Conservation (phyloP, 768 basidiomycete genomes). For the Amanita phalloides region DNA sequence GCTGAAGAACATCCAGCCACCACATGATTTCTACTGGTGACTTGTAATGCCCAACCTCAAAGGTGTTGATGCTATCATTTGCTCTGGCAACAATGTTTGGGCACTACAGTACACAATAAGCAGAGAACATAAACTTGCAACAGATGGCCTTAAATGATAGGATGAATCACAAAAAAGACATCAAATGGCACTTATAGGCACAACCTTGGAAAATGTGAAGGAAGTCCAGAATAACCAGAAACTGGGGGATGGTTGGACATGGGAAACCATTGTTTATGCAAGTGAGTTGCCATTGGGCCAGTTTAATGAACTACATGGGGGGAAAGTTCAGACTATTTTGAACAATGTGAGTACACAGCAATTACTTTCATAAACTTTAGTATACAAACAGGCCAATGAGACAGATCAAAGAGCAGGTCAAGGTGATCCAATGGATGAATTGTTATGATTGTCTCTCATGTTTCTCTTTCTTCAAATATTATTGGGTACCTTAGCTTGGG, state of each 20-base stretch:
- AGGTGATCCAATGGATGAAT: too few relatives aligned
- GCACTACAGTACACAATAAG: constrained; percentile 4
- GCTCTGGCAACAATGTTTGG: constrained; percentile 1
- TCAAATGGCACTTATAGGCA: constrained; percentile 5
- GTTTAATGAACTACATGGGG: neutral
- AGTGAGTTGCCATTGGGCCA: constrained; percentile 1
- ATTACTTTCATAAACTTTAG: neutral
- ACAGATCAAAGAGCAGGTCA: too few relatives aligned
- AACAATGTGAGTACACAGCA: neutral
- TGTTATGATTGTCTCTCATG: too few relatives aligned
- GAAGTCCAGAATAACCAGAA: constrained; percentile 1
- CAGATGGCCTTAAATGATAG: constrained; percentile 3
- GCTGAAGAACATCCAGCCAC: neutral
- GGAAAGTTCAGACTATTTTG: neutral
- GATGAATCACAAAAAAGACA: constrained; percentile 2
- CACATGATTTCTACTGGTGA: neutral
- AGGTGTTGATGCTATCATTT: constrained; percentile 6
- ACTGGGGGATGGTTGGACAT: neutral
- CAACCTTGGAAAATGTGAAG: constrained; percentile 1
- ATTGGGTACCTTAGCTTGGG: too few relatives aligned
- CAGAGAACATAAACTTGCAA: neutral
- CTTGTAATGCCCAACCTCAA: constrained; percentile 3
- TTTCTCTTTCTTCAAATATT: too few relatives aligned
- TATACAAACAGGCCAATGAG: neutral
- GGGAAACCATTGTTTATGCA: neutral